phyloP scores from a whole-genome alignment of 2,329 filamentous ascomycete genomes.

The Xylariaceae sp. region DNA sequence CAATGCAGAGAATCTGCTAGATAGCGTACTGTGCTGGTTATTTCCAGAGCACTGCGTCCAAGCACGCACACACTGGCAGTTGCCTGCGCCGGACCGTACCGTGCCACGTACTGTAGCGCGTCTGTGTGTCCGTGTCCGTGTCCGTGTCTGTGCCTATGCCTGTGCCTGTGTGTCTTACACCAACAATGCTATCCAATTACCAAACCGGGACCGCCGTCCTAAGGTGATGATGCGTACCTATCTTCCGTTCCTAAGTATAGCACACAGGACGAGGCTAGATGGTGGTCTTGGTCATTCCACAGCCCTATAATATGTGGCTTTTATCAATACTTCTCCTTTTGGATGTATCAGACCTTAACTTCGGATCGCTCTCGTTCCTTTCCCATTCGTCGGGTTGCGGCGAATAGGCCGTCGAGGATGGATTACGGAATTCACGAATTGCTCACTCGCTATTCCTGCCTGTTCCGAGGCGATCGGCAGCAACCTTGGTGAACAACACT shows the following conservation, averaged over 20 bases:
- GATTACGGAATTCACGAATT: background rate
- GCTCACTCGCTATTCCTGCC: background rate
- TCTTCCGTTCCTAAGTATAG: background rate
- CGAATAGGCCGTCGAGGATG: background rate
- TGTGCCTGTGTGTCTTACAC: background rate
- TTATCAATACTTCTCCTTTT: slow-evolving; percentile 1
- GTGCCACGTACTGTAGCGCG: background rate
- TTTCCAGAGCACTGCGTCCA: background rate
- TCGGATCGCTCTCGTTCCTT: slow-evolving; percentile 1
- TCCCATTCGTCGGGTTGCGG: background rate
- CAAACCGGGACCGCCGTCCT: background rate
- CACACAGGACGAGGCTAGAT: background rate
- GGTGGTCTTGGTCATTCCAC: background rate
- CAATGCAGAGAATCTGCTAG: background rate
- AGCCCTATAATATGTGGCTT: slow-evolving; percentile 1
- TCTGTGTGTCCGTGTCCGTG: background rate
- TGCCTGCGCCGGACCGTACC: background rate
- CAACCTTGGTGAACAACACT: background rate
- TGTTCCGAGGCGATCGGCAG: background rate
- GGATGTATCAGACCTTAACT: background rate
- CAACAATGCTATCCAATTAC: background rate
- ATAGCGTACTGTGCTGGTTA: background rate
- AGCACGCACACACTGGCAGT: background rate
- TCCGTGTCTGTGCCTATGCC: too few species aligned
- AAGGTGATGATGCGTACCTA: background rate